A percentile compares a stretch with the other conserved stretches of the same genome.
Evolutionary conservation across 495 filamentous ascomycete species (phyloP).

Genomic region (Umbilicaria muhlenbergii): DNA sequence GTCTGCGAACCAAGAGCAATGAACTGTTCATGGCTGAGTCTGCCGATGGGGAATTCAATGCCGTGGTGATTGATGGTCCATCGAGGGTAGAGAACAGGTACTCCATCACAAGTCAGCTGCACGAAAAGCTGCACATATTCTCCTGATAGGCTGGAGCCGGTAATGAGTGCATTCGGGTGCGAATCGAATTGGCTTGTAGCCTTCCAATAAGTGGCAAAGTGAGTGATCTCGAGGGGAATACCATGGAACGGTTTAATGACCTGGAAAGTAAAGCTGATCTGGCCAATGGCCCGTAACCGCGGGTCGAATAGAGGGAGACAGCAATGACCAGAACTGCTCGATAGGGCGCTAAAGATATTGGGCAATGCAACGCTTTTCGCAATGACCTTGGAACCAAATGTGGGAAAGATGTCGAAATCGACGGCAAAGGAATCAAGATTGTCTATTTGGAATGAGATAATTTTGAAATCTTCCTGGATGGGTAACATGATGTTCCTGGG

Average conservation of each 20-base stretch:
- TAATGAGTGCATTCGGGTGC: slow-evolving; percentile 72
- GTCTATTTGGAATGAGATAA: slow-evolving; percentile 92
- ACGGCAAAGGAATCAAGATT: slow-evolving; percentile 81
- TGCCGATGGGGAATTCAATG: slow-evolving; percentile 65
- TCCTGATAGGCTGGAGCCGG: slow-evolving; percentile 85
- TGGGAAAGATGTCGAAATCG: slow-evolving; percentile 95
- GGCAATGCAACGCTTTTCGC: slow-evolving; percentile 87
- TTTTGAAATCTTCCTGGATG: slow-evolving; percentile 84
- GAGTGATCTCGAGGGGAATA: slow-evolving; percentile 86
- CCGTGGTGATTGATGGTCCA: slow-evolving; percentile 68
- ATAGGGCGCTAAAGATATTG: slow-evolving; percentile 57
- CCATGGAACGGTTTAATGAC: slow-evolving; percentile 94
- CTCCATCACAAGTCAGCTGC: slow-evolving; percentile 72
- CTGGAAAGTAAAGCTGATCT: slow-evolving; percentile 84
- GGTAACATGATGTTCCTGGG: slow-evolving; percentile 89
- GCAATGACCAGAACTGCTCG: slow-evolving; percentile 64
- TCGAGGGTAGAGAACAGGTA: slow-evolving; percentile 72
- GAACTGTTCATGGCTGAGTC: slow-evolving; percentile 62
- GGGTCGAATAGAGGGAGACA: slow-evolving; percentile 85
- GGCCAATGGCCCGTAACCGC: slow-evolving; percentile 81
- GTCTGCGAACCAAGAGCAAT: slow-evolving; percentile 42
- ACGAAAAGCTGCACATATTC: slow-evolving; percentile 86
- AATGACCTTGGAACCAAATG: slow-evolving; percentile 92
- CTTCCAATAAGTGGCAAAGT: slow-evolving; percentile 99
- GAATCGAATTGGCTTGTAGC: slow-evolving; percentile 81